Evolutionary conservation across 768 basidiomycete species (phyloP).

Genomic region (Dendrothele bispora): DNA sequence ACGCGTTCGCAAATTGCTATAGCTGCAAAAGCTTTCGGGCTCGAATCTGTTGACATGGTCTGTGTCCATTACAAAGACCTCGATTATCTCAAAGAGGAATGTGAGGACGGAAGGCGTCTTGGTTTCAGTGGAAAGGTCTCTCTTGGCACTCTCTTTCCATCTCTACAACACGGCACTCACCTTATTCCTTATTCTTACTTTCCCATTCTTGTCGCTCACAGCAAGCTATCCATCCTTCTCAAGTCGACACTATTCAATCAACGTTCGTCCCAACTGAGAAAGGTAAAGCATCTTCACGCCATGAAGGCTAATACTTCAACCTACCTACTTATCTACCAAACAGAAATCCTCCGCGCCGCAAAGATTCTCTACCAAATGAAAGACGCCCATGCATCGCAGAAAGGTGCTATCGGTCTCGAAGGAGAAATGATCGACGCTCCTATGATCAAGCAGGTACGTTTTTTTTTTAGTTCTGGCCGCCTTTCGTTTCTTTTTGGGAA

Average conservation of each 20-base stretch:
- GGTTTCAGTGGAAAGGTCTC: slow-evolving; percentile 91
- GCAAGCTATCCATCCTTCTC: slow-evolving; percentile 95
- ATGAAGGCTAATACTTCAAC: background rate
- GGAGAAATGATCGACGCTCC: slow-evolving; percentile 91
- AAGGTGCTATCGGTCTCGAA: slow-evolving; percentile 76
- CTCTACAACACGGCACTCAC: slow-evolving; percentile 2
- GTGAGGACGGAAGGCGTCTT: slow-evolving; percentile 72
- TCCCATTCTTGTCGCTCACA: slow-evolving; percentile 25
- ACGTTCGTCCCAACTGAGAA: slow-evolving; percentile 74
- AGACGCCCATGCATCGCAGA: slow-evolving; percentile 46
- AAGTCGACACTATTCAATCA: slow-evolving; percentile 74
- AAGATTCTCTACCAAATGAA: slow-evolving; percentile 71
- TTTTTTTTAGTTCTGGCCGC: no score
- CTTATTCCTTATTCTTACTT: background rate
- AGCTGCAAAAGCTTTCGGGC: slow-evolving; percentile 77
- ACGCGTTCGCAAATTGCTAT: slow-evolving; percentile 82
- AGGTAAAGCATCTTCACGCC: slow-evolving; percentile 40
- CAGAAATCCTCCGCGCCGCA: slow-evolving; percentile 77
- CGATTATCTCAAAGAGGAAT: slow-evolving; percentile 69
- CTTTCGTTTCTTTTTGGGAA: background rate
- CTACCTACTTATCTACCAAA: background rate
- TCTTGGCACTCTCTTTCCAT: slow-evolving; percentile 1
- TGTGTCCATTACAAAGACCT: slow-evolving; percentile 85
- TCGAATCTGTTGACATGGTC: slow-evolving; percentile 93
- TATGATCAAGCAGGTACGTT: slow-evolving; percentile 76